Percentiles rank a stretch among this genome's conserved stretches.
Conservation (phyloP, 2,329 filamentous ascomycete species). For the Hypomyces rosellus region DNA sequence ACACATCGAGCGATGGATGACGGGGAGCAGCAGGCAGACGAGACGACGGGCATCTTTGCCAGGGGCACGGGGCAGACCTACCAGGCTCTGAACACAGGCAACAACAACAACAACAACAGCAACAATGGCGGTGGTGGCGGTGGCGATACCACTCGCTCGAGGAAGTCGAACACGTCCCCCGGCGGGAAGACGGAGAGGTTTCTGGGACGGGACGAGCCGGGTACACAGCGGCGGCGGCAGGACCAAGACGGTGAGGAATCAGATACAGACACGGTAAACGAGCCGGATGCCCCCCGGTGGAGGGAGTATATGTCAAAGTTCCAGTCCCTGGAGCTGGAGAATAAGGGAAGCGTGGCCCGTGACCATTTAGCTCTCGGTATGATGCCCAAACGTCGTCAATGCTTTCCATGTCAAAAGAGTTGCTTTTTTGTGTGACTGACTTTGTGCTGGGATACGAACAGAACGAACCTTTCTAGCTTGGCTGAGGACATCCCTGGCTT, state of each 20-base stretch:
- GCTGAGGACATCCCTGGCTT: conserved; percentile 75
- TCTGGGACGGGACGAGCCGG: neutral
- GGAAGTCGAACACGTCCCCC: conserved; percentile 5
- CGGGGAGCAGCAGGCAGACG: conserved; percentile 25
- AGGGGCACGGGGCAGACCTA: conserved; percentile 33
- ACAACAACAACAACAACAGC: neutral
- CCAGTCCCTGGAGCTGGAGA: conserved; percentile 68
- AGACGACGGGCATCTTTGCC: conserved; percentile 35
- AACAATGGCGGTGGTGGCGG: neutral
- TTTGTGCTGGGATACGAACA: conserved; percentile 25
- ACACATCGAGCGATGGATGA: neutral
- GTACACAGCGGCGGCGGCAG: neutral
- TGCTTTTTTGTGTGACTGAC: neutral
- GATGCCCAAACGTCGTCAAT: conserved; percentile 8
- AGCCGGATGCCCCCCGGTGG: conserved; percentile 40
- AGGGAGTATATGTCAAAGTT: conserved; percentile 41
- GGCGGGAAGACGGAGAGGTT: neutral
- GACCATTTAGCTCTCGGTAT: conserved; percentile 75
- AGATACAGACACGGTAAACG: neutral
- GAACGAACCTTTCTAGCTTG: conserved; percentile 82
- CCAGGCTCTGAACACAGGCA: conserved; percentile 29
- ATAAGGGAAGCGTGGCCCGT: conserved; percentile 76
- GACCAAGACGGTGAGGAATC: conserved; percentile 1
- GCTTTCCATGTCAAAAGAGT: too few relatives aligned
- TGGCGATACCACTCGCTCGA: conserved; percentile 5